Conservation (phyloP, 495 filamentous ascomycete species). For the Penicillium ochrochloron region DNA sequence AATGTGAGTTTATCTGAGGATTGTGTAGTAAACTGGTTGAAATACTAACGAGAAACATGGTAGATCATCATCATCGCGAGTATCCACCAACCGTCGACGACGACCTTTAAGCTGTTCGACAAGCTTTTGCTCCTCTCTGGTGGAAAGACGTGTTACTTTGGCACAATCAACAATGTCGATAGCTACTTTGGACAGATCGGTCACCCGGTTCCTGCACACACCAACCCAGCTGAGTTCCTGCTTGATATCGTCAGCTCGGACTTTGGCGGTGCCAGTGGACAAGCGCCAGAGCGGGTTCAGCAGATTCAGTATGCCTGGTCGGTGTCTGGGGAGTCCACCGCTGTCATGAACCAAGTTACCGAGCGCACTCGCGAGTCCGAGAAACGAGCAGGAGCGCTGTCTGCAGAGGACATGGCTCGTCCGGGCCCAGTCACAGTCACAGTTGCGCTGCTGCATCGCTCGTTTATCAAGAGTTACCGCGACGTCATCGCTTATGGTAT, state of each 20-base stretch:
- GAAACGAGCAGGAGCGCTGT: constrained; percentile 16
- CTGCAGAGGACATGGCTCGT: constrained; percentile 30
- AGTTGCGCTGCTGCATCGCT: constrained; percentile 66
- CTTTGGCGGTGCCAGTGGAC: constrained; percentile 56
- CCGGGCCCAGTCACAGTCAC: constrained; percentile 39
- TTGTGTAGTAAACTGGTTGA: background rate
- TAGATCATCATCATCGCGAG: constrained; percentile 73
- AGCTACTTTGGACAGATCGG: constrained; percentile 64
- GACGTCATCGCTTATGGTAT: constrained; percentile 85
- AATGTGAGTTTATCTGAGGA: constrained; percentile 53
- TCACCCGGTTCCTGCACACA: constrained; percentile 63
- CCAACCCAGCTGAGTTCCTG: constrained; percentile 78
- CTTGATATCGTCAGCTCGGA: constrained; percentile 78
- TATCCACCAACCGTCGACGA: constrained; percentile 81
- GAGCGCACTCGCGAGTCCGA: constrained; percentile 21
- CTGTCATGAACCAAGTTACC: constrained; percentile 14
- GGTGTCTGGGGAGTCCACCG: constrained; percentile 24
- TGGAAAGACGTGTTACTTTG: constrained; percentile 72
- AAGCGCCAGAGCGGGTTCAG: constrained; percentile 35
- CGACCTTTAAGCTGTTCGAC: constrained; percentile 78
- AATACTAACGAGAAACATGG: constrained; percentile 2
- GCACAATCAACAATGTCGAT: constrained; percentile 54
- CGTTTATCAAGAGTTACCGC: constrained; percentile 78
- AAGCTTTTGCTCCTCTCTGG: constrained; percentile 73
- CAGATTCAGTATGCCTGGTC: constrained; percentile 40